These are phyloP conservation scores for Dentipellis sp. DNA, from an alignment of 768 basidiomycete genomes.

Conservation along the genomic window DNA sequence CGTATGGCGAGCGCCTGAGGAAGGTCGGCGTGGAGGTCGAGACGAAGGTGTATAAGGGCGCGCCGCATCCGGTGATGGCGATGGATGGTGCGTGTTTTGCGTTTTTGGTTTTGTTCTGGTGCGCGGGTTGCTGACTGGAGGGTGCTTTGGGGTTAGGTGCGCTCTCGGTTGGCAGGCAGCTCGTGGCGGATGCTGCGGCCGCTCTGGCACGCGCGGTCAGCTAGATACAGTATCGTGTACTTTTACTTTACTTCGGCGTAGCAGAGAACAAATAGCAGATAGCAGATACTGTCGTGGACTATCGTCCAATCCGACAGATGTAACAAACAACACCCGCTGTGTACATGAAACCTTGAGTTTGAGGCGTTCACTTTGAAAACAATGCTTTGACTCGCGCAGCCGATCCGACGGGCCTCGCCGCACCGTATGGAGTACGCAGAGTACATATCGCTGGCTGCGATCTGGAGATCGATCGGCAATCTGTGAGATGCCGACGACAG, in stretches of 20 bases:
- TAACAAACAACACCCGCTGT: too few species aligned
- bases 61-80: slow-evolving; percentile 65
- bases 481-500: too few species aligned
- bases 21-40: slow-evolving; percentile 44
- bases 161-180: slow-evolving; percentile 23
- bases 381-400: too few species aligned
- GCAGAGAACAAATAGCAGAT: not conserved
- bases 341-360: too few species aligned
- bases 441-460: not conserved
- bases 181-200: slow-evolving; percentile 29
- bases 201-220: slow-evolving; percentile 26
- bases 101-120: not conserved
- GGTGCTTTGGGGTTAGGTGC: not conserved
- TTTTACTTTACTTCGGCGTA: not conserved
- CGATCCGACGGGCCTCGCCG: too few species aligned
- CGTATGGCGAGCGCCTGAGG: slow-evolving; percentile 49
- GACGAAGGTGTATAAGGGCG: slow-evolving; percentile 47
- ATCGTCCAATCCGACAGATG: not conserved
- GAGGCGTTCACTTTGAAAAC: too few species aligned
- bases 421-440: too few species aligned
- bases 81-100: slow-evolving; percentile 50
- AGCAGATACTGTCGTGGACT: not conserved
- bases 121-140: slow-evolving; percentile 9
- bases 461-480: too few species aligned
- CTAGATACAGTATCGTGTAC: slow-evolving; percentile 3